Evolutionary conservation across 805 yeast genomes (phyloP).

Genomic region (Starmerella asiatica): DNA sequence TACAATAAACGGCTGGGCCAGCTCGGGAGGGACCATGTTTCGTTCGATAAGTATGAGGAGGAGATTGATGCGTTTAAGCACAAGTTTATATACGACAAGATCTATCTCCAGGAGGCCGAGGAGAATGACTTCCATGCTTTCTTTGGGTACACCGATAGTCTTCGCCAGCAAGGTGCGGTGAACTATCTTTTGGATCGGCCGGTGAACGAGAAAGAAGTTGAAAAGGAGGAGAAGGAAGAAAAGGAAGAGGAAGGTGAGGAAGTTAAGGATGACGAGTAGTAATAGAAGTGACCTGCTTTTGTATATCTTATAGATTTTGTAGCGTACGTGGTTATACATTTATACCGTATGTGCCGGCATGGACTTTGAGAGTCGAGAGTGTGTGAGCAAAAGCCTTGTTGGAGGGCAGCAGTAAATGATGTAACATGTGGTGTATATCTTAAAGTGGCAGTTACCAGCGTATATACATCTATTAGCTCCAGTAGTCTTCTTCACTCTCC

Average conservation of each 20-base stretch:
- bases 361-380: too few species aligned
- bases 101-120: slow-evolving; percentile 75
- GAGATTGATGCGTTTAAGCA: slow-evolving; percentile 78
- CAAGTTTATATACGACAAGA: slow-evolving; percentile 81
- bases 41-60: slow-evolving; percentile 48
- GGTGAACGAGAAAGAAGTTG: slow-evolving; percentile 10
- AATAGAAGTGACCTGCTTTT: neutral
- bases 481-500: slow-evolving; percentile 8
- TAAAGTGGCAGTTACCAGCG: too few species aligned
- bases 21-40: slow-evolving; percentile 65
- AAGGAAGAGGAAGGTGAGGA: neutral
- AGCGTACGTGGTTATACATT: too few species aligned
- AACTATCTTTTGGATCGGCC: slow-evolving; percentile 38
- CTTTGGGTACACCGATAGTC: slow-evolving; percentile 78
- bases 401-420: too few species aligned
- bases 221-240: slow-evolving; percentile 5
- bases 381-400: too few species aligned
- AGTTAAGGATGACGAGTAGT: neutral
- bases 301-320: too few species aligned
- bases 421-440: too few species aligned
- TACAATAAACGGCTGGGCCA: slow-evolving; percentile 58
- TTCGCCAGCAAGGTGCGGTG: slow-evolving; percentile 50
- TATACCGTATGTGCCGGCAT: too few species aligned
- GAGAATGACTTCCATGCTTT: slow-evolving; percentile 85
- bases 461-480: too few species aligned